Conservation (phyloP, 306 rosid species). For the Gastrolobium villosum region DNA sequence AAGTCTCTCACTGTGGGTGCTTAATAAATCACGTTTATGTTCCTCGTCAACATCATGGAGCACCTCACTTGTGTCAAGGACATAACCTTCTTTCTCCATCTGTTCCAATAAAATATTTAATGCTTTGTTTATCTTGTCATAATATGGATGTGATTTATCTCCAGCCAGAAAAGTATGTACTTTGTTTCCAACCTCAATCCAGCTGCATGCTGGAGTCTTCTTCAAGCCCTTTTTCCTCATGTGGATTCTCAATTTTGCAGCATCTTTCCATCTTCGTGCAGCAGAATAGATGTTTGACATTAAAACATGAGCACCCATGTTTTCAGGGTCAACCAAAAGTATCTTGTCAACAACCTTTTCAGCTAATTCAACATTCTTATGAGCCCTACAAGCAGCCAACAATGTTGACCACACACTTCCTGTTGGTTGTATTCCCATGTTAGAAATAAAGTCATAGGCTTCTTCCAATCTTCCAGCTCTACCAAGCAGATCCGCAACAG, state of each 20-base stretch:
- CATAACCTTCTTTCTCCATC: constrained; percentile 83
- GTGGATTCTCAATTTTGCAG: constrained; percentile 68
- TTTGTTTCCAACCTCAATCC: constrained; percentile 83
- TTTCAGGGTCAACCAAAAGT: constrained; percentile 68
- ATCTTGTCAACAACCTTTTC: constrained; percentile 76
- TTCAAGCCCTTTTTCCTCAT: constrained; percentile 74
- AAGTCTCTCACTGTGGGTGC: constrained; percentile 84
- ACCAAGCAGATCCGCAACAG: constrained; percentile 89
- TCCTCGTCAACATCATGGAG: constrained; percentile 86
- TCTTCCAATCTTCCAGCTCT: constrained; percentile 88
- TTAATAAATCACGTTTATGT: constrained; percentile 68
- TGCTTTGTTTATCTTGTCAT: constrained; percentile 68
- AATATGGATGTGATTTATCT: constrained; percentile 79
- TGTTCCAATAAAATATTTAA: constrained; percentile 70
- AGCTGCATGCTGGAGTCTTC: constrained; percentile 91
- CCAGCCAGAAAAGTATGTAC: constrained; percentile 83
- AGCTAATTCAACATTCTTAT: constrained; percentile 80
- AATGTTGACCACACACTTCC: constrained; percentile 88
- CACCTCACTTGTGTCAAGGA: constrained; percentile 70
- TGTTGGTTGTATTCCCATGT: constrained; percentile 67
- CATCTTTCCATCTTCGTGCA: constrained; percentile 85
- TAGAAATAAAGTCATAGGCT: constrained; percentile 73
- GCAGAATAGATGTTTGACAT: constrained; percentile 82
- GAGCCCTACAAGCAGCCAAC: constrained; percentile 91
- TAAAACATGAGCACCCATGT: constrained; percentile 75